Percentiles rank a stretch among this genome's conserved stretches.
Evolutionary conservation across 2,329 filamentous ascomycete species (phyloP).

Genomic region (Ascochyta pisi): DNA sequence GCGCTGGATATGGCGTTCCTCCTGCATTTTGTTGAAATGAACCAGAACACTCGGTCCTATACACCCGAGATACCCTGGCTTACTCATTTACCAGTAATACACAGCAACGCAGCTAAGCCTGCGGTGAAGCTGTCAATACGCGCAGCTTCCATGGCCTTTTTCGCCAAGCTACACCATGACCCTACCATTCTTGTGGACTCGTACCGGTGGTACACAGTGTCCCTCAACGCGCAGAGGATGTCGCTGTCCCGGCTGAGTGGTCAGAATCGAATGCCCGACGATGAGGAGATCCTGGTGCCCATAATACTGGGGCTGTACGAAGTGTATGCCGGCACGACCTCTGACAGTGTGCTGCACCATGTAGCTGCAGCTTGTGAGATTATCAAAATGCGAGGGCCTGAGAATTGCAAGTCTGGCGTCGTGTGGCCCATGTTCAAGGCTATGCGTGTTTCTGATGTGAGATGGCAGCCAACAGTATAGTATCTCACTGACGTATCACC

Average conservation of each 20-base stretch:
- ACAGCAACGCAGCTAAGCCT: slow-evolving; percentile 28
- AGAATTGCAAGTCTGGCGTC: slow-evolving; percentile 32
- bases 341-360: slow-evolving; percentile 39
- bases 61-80: slow-evolving; percentile 38
- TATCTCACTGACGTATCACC: slow-evolving; percentile 13
- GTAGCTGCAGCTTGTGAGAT: slow-evolving; percentile 37
- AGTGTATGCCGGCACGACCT: slow-evolving; percentile 38
- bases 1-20: slow-evolving; percentile 39
- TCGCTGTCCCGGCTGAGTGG: slow-evolving; percentile 26
- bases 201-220: slow-evolving; percentile 42
- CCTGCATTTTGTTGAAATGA: slow-evolving; percentile 40
- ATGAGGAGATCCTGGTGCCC: slow-evolving; percentile 40
- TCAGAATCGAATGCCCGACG: slow-evolving; percentile 29
- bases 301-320: slow-evolving; percentile 42
- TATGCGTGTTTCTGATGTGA: slow-evolving; percentile 40
- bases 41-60: slow-evolving; percentile 25
- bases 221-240: slow-evolving; percentile 35
- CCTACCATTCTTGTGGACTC: slow-evolving; percentile 40
- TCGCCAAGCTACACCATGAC: slow-evolving; percentile 39
- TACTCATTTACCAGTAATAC: slow-evolving; percentile 29
- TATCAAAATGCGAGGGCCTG: slow-evolving; percentile 41
- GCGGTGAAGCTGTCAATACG: slow-evolving; percentile 40
- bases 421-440: slow-evolving; percentile 39
- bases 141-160: slow-evolving; percentile 44
- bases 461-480: background rate